Base-by-base conservation (phyloP, 805 yeast species). In the Zygoascus flipseniorum region DNA sequence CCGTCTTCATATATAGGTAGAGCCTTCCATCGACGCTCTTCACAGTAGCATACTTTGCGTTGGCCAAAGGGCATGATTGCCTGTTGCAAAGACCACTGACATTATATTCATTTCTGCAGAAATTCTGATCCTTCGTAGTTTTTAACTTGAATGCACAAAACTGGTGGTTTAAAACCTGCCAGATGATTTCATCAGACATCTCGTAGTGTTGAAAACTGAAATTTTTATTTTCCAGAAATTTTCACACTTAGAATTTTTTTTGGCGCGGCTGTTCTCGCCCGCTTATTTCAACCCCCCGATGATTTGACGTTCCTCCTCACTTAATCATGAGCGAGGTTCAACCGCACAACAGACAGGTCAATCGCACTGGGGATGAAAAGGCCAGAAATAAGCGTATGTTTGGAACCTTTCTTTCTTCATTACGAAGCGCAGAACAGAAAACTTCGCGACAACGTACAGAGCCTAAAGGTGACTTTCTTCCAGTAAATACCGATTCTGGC, bases 161-260 rank as follows among this genome's bases (percentile, higher is more conserved):
- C 68, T 89, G 92, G 68, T 88, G 89, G 73, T 90, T 89, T 62
- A 93, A 88, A 56, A 92, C 93, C 74, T 88, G 95, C 99, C 99
- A 93, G 65, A 93, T 88, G 61, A 93, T 84, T 39, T 60, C 61
- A 59, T 60, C 62, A 18, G 63, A 60, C 63, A 60, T 60, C 28
- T 19, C n/a, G 43, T 10, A 48, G 14, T 14, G 47, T 13, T 23
- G 32, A 44, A 44, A 32, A 6, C 13, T 44, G 16, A n/a, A 14
- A 23, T 44, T 23, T 20, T 26, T 26, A 26, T 14, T 44, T 44
- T 44, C 10, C 23, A 11, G n/a, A n/a, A 44, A 23, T 44, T 44
- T 44, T 44, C 20, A 18, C 20, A 44, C 18, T 43, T 42, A 18
- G 31, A 20, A 18, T 31, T 47, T 26, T 44, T 44, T 23, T 26